These are phyloP conservation scores for Phytophthora pisi DNA, from an alignment of 352 stramenopile species.

Conservation along the genomic window DNA sequence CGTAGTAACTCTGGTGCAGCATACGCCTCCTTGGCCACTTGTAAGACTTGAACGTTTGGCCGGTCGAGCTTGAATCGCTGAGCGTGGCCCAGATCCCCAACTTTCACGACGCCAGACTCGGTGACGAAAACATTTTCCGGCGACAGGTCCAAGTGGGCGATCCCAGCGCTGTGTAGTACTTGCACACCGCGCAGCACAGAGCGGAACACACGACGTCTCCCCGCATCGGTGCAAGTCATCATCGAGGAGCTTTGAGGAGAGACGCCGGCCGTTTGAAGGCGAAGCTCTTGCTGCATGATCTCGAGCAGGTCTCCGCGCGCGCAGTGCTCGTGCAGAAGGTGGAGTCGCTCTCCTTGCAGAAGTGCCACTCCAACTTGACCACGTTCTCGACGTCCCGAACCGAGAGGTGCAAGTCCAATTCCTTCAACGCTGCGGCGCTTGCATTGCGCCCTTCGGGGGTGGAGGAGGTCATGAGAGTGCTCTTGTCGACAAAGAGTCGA, in stretches of 20 bases:
- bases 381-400: constrained; percentile 44
- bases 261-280: constrained; percentile 49
- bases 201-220: constrained; percentile 47
- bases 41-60: constrained; percentile 25
- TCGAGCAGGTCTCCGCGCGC: constrained; percentile 62
- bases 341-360: constrained; percentile 60
- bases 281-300: constrained; percentile 54
- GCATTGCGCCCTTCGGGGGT: constrained; percentile 30
- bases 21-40: constrained; percentile 71
- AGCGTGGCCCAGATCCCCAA: constrained; percentile 94
- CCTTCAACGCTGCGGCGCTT: constrained; percentile 54
- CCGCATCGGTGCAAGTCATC: constrained; percentile 46
- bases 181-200: constrained; percentile 88
- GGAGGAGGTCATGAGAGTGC: constrained; percentile 48
- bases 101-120: constrained; percentile 66
- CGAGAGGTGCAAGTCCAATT: constrained; percentile 73
- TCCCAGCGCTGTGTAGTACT: constrained; percentile 83
- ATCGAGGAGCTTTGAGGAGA: constrained; percentile 26
- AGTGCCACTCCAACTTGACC: constrained; percentile 55
- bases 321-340: constrained; percentile 75
- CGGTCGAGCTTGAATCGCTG: constrained; percentile 28
- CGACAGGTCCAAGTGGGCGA: constrained; percentile 94
- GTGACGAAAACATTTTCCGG: constrained; percentile 95
- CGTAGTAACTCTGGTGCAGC: constrained; percentile 68
- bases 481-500: constrained; percentile 62